A percentile compares a stretch with the other conserved stretches of the same genome.
These are phyloP conservation scores for Tetrastigma voinierianum DNA, from an alignment of 164 flowering plant genomes.

Conservation along the genomic window DNA sequence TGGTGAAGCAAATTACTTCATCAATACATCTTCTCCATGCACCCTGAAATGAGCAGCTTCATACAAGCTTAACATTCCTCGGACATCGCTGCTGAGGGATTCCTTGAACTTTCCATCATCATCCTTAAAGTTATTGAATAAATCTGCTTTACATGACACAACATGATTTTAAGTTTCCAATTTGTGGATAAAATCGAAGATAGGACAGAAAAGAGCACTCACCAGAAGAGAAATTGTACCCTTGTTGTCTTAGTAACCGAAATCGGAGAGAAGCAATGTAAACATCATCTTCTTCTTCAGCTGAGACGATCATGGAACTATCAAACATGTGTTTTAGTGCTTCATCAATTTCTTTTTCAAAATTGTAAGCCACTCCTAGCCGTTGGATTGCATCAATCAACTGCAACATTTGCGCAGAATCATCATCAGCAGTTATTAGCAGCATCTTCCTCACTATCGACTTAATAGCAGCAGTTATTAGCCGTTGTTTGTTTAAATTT, in stretches of 20 bases:
- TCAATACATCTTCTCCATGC: slow-evolving; percentile 21
- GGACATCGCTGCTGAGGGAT: too few relatives aligned
- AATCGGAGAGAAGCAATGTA: too few relatives aligned
- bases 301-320: too few relatives aligned
- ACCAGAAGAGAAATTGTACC: slow-evolving; percentile 10
- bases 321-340: slow-evolving; percentile 2
- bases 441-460: slow-evolving; percentile 18
- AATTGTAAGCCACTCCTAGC: slow-evolving; percentile 25
- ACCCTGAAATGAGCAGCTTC: too few relatives aligned
- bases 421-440: background rate
- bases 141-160: too few relatives aligned
- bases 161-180: too few relatives aligned
- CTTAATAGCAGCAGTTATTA: slow-evolving; percentile 14
- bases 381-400: slow-evolving; percentile 23
- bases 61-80: too few relatives aligned
- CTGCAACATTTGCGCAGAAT: background rate
- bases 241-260: too few relatives aligned
- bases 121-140: too few relatives aligned
- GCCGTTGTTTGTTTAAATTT: background rate
- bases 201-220: too few relatives aligned
- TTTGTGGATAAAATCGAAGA: too few relatives aligned
- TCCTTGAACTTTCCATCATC: too few relatives aligned
- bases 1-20: slow-evolving; percentile 18
- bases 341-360: slow-evolving; percentile 19
- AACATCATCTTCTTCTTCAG: slow-evolving; percentile 6